Percentiles rank a stretch among this genome's conserved stretches.
Evolutionary conservation across 805 yeast genomes (phyloP).

Genomic region (Myxozyma melibiosi): DNA sequence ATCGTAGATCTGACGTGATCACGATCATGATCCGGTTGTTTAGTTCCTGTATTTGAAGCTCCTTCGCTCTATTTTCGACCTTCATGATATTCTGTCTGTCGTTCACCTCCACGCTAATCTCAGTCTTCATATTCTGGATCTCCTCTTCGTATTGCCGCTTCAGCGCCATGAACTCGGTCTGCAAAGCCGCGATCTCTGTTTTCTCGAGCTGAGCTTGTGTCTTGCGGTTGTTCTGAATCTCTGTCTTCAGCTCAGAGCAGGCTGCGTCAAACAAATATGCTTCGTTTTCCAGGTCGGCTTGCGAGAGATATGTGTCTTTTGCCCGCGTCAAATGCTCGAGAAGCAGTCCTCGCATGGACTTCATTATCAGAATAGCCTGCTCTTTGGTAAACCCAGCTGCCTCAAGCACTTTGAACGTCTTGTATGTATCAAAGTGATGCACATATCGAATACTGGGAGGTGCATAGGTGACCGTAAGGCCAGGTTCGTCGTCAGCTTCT

Average conservation of each 20-base stretch:
- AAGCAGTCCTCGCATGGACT: constrained; percentile 45
- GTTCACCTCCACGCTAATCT: constrained; percentile 77
- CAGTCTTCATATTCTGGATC: constrained; percentile 65
- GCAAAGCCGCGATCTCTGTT: constrained; percentile 65
- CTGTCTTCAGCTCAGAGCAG: constrained; percentile 79
- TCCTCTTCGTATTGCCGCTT: constrained; percentile 75
- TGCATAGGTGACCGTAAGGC: constrained; percentile 6
- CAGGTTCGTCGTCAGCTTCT: not conserved
- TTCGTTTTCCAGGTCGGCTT: constrained; percentile 81
- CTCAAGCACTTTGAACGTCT: constrained; percentile 55
- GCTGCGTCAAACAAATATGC: constrained; percentile 89
- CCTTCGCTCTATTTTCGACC: constrained; percentile 65
- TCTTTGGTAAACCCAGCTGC: constrained; percentile 60
- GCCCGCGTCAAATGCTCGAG: constrained; percentile 41
- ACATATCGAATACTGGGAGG: constrained; percentile 16
- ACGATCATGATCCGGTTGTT: constrained; percentile 83
- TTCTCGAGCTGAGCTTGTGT: constrained; percentile 67
- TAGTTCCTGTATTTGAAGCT: constrained; percentile 74
- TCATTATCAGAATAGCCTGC: constrained; percentile 64
- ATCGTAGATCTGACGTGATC: constrained; percentile 75
- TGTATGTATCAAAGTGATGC: constrained; percentile 61
- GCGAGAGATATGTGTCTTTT: constrained; percentile 44
- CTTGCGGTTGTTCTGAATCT: constrained; percentile 72
- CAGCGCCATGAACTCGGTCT: constrained; percentile 69
- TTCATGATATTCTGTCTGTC: constrained; percentile 87